Evolutionary conservation across 2,329 filamentous ascomycete species (phyloP), one percentile per base, ranked within the genome.

Genomic region (Fusarium sp.): DNA sequence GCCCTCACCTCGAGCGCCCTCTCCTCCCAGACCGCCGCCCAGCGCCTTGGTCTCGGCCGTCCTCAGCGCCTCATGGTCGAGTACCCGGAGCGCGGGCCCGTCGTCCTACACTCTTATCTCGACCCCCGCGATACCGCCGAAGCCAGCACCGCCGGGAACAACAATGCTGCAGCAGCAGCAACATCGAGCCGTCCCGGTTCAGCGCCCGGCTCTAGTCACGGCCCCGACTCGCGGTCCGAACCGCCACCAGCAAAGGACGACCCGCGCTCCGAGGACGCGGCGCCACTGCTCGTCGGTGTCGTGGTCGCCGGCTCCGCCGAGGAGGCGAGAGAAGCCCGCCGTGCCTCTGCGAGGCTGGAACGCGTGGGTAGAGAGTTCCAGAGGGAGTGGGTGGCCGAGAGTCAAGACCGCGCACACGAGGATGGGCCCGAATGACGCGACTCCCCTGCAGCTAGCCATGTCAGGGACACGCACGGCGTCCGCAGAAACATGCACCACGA

Each of bases 21-120:
- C 27, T 85, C 84, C 68, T 87, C 87, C 14, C 87, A 88, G 77
- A 87, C 88, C 54, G 84, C 88, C 58, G 87, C 88, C 6, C 82
- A 83, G 37, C 87, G 89, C 59, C 84, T 91, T 8, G 86, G 85
- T 56, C 84, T 90, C 50, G 90, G 90, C 73, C 77, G 79, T 8
- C 88, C 89, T 4, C 84, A 88, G 77, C 88, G 89, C 79, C 85
- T 92, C 72, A 88, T 91, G 80, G 86, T 91, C 78, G 89, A 91
- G 78, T 88, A 89, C 78, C 83, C 82, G 4, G 82, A 84, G 43
- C 81, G 82, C 58, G 84, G 84, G 25, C 81, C 85, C 73, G 80
- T 86, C 58, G 80, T 86, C 52, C 76, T 86, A 30, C 82, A 87
- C 71, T 87, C 85, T 27, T 89, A 85, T 76, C 79, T 89, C 70